Conservation (phyloP, 2,329 filamentous ascomycete genomes). For the Septoria linicola region DNA sequence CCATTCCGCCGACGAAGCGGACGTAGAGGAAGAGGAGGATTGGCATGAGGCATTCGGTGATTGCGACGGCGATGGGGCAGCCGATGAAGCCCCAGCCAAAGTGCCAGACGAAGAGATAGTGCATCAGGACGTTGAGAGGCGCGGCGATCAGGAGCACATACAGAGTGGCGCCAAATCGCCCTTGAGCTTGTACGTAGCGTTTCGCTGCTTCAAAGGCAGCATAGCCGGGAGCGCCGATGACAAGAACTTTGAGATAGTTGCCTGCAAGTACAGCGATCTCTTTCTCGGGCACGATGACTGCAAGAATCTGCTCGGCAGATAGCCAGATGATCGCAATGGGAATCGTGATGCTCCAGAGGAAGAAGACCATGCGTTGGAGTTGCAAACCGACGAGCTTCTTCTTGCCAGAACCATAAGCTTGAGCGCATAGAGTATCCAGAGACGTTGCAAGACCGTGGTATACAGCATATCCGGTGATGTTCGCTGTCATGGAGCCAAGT, state of each 20-base stretch:
- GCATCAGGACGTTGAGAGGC: constrained; percentile 75
- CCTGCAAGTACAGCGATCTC: constrained; percentile 71
- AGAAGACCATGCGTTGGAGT: constrained; percentile 76
- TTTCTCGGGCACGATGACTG: constrained; percentile 65
- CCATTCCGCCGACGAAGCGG: constrained; percentile 65
- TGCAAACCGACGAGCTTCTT: constrained; percentile 85
- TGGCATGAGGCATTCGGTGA: constrained; percentile 74
- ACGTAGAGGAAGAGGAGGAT: constrained; percentile 73
- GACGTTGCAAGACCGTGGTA: constrained; percentile 74
- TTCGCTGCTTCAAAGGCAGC: constrained; percentile 76
- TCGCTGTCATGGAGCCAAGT: constrained; percentile 50
- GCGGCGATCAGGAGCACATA: constrained; percentile 82
- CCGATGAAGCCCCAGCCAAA: constrained; percentile 69
- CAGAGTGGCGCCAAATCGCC: constrained; percentile 77
- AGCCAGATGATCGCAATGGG: constrained; percentile 73
- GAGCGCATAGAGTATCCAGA: constrained; percentile 87
- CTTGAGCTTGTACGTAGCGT: constrained; percentile 84
- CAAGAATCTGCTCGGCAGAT: constrained; percentile 63
- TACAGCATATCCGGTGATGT: constrained; percentile 50
- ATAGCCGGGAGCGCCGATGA: constrained; percentile 71
- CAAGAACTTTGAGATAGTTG: constrained; percentile 68
- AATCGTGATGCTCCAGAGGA: constrained; percentile 69
- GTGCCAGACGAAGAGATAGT: constrained; percentile 74
- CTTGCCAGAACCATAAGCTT: constrained; percentile 89
- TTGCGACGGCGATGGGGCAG: constrained; percentile 72